A percentile compares a stretch with the other conserved stretches of the same genome.
Evolutionary conservation across 2,329 filamentous ascomycete genomes (phyloP).

Genomic region (Bretziella fagacearum): DNA sequence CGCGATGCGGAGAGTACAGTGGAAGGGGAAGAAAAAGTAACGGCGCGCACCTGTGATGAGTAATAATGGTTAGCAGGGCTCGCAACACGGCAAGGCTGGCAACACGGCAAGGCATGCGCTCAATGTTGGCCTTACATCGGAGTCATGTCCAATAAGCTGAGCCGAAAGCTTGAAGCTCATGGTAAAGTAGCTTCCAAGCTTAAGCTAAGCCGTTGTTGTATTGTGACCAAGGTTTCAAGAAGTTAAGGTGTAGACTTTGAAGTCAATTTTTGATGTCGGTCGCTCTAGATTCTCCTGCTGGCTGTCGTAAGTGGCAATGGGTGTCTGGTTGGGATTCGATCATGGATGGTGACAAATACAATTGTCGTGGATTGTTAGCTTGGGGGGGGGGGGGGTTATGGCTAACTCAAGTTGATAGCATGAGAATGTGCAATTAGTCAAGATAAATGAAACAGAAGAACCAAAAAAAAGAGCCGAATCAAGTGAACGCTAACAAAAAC

Average conservation of each 20-base stretch:
- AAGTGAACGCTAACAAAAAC: not conserved
- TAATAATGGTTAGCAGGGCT: not conserved
- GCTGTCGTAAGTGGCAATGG: too few relatives aligned
- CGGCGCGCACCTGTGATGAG: conserved; percentile 57
- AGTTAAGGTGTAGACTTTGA: too few relatives aligned
- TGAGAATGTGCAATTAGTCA: not conserved
- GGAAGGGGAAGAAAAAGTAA: conserved; percentile 58
- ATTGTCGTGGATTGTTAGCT: too few relatives aligned
- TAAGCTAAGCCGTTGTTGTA: not conserved
- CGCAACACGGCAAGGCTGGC: too few relatives aligned
- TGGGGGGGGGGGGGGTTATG: too few relatives aligned
- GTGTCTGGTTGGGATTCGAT: too few relatives aligned
- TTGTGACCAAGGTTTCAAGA: too few relatives aligned
- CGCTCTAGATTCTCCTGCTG: too few relatives aligned
- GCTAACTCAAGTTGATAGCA: too few relatives aligned
- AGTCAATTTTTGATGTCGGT: too few relatives aligned
- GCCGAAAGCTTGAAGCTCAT: conserved; percentile 77
- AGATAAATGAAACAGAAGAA: not conserved
- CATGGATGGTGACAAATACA: too few relatives aligned
- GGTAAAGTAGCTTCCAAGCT: not conserved
- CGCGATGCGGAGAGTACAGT: conserved; percentile 71
- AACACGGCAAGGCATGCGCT: too few relatives aligned
- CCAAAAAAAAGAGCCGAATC: not conserved
- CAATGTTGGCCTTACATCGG: conserved; percentile 92
- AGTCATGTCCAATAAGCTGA: conserved; percentile 72